phyloP scores from a whole-genome alignment of 345 rosid genomes.

The Populus davidiana region DNA sequence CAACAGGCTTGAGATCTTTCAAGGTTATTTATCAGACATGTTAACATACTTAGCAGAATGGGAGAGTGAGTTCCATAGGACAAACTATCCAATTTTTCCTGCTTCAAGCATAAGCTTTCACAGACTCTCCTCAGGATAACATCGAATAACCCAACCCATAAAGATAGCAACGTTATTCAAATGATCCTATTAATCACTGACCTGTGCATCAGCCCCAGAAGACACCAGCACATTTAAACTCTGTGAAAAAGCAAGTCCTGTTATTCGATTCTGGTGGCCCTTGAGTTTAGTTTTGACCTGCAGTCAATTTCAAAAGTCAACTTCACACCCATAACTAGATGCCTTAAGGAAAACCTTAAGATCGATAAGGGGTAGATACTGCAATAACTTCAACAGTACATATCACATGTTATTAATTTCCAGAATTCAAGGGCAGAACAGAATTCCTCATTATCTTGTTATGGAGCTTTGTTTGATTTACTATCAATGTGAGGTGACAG shows the following conservation, averaged over 20 bases:
- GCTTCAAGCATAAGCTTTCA: background rate
- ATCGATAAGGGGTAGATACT: background rate
- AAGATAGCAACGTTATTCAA: background rate
- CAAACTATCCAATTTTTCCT: background rate
- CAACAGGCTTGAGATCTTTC: background rate
- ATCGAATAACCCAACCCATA: background rate
- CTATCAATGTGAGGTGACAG: background rate
- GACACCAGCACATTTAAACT: conserved; percentile 63
- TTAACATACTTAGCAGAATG: background rate
- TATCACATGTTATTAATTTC: background rate
- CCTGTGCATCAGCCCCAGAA: conserved; percentile 91
- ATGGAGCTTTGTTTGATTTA: background rate
- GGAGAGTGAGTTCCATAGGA: too few relatives aligned
- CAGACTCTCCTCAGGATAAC: background rate
- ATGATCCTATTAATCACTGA: conserved; percentile 9
- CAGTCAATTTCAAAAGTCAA: background rate
- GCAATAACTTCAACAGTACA: background rate
- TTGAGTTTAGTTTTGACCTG: conserved; percentile 75
- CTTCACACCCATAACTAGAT: background rate
- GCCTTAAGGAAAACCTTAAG: background rate
- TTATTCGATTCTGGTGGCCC: conserved; percentile 77
- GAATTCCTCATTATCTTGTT: background rate
- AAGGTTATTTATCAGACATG: background rate
- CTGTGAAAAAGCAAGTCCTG: conserved; percentile 81
- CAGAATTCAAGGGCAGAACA: background rate